Evolutionary conservation across 2,329 filamentous ascomycete species (phyloP).

Genomic region (Trichophyton verrucosum): DNA sequence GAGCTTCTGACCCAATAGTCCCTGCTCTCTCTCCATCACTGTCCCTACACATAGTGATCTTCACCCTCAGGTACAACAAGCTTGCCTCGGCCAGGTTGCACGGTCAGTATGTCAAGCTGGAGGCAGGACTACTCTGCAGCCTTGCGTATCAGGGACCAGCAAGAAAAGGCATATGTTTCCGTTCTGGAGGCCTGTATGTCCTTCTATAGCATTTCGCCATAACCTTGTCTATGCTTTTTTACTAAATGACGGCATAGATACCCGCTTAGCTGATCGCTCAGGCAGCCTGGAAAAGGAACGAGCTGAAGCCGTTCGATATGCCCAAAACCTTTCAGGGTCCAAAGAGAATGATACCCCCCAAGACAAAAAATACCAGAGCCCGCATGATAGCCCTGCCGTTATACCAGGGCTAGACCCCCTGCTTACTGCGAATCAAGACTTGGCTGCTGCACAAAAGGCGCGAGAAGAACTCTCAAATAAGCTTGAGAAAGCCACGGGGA

Average conservation of each 20-base stretch:
- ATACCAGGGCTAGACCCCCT: slow-evolving; percentile 17
- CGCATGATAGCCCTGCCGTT: slow-evolving; percentile 14
- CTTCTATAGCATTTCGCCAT: neutral
- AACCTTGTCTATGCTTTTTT: neutral
- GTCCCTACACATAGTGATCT: too few species aligned
- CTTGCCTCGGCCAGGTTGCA: neutral
- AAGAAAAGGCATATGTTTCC: slow-evolving; percentile 51
- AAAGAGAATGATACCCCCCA: neutral
- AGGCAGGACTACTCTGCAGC: slow-evolving; percentile 67
- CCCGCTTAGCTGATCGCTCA: slow-evolving; percentile 54
- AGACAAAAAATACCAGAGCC: neutral
- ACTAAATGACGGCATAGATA: slow-evolving; percentile 36
- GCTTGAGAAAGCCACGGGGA: slow-evolving; percentile 49
- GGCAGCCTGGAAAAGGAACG: slow-evolving; percentile 25
- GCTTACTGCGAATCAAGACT: slow-evolving; percentile 45
- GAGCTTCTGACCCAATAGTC: too few species aligned
- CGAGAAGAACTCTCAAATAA: slow-evolving; percentile 55
- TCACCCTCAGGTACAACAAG: too few species aligned
- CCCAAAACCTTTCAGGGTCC: neutral
- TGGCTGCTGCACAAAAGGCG: slow-evolving; percentile 64
- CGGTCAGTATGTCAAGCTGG: slow-evolving; percentile 52
- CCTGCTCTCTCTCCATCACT: too few species aligned
- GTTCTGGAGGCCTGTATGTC: slow-evolving; percentile 65
- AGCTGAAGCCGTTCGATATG: neutral
- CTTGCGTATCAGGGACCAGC: slow-evolving; percentile 57